Evolutionary conservation across 202 grass and related monocot species (phyloP).

Genomic region (Bolboschoenoplectus hybrid): DNA sequence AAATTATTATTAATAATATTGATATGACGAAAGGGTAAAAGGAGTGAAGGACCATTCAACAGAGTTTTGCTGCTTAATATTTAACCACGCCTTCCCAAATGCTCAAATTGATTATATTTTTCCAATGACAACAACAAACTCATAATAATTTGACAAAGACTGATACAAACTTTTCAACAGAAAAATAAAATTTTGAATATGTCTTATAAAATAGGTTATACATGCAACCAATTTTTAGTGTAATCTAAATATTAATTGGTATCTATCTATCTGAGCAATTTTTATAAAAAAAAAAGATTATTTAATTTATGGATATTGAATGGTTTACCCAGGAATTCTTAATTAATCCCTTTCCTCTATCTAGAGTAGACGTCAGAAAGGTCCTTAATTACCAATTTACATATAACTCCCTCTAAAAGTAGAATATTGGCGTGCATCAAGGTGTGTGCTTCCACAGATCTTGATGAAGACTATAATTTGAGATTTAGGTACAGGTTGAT

Average conservation of each 20-base stretch:
- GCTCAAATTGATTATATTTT: not conserved
- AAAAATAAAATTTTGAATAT: not conserved
- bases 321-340: too few relatives aligned
- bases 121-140: not conserved
- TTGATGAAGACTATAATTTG: not conserved
- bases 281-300: not conserved
- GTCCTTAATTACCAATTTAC: not conserved
- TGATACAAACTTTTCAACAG: not conserved
- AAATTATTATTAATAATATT: not conserved
- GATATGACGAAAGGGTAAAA: not conserved
- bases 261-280: not conserved
- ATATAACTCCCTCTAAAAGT: not conserved
- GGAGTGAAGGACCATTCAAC: not conserved
- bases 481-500: too few relatives aligned
- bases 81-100: not conserved
- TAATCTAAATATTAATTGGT: not conserved
- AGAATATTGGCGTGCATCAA: not conserved
- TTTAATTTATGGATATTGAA: not conserved
- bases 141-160: slow-evolving; percentile 6
- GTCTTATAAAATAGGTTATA: not conserved
- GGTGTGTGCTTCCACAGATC: not conserved
- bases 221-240: not conserved
- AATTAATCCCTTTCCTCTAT: too few relatives aligned
- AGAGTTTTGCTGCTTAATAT: not conserved
- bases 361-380: not conserved